Evolutionary conservation across 176 grass and related monocot species (phyloP).

Genomic region (Puccinellia tenuiflora): DNA sequence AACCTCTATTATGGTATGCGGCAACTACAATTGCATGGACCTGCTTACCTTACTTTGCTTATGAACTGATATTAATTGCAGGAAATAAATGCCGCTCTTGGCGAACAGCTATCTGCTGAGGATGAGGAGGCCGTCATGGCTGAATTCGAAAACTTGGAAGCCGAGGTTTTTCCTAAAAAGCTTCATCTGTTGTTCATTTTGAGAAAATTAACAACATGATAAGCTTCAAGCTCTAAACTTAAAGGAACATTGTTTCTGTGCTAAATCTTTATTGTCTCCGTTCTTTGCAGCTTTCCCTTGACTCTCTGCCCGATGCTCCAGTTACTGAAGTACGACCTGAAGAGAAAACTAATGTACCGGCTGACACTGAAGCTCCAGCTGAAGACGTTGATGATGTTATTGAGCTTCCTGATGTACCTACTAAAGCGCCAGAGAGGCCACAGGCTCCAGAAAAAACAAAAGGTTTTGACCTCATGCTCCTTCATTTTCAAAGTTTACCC

Average conservation of each 20-base stretch:
- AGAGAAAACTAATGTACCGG: constrained; percentile 24
- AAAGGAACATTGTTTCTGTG: constrained; percentile 3
- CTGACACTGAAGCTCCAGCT: constrained; percentile 21
- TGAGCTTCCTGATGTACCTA: constrained; percentile 89
- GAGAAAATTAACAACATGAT: constrained; percentile 4
- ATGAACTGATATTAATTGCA: constrained; percentile 29
- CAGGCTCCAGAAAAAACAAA: constrained; percentile 56
- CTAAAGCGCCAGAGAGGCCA: constrained; percentile 35
- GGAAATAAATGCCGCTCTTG: constrained; percentile 92
- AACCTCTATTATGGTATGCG: background rate
- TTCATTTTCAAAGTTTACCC: background rate
- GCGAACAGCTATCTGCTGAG: constrained; percentile 74
- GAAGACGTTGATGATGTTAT: constrained; percentile 57
- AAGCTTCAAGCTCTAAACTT: background rate
- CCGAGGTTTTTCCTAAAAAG: constrained; percentile 54
- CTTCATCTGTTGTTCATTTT: constrained; percentile 17
- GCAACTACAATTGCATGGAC: constrained; percentile 5
- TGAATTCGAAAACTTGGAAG: constrained; percentile 95
- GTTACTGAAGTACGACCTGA: constrained; percentile 34
- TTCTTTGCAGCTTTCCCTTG: constrained; percentile 60
- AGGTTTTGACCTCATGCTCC: constrained; percentile 48
- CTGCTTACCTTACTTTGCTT: constrained; percentile 7
- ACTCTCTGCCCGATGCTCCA: constrained; percentile 72
- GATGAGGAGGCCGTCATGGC: constrained; percentile 95
- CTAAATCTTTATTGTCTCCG: background rate